Conservation (phyloP, 2,329 filamentous ascomycete genomes). For the Cladophialophora psammophila region DNA sequence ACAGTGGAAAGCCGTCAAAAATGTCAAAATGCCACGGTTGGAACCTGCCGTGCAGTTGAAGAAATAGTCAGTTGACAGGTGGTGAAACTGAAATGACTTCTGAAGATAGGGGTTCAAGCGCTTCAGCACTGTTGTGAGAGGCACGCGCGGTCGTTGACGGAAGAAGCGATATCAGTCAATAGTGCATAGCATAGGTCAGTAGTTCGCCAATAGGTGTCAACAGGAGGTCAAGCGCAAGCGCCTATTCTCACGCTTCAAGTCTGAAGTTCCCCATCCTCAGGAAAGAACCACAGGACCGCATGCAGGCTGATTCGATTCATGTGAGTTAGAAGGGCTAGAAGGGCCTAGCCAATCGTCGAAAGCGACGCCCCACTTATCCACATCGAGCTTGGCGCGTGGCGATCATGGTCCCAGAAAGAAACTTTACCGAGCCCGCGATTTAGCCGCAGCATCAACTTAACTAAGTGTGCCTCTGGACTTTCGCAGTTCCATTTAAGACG, state of each 20-base stretch:
- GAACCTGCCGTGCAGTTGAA: conserved; percentile 18
- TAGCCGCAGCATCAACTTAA: background rate
- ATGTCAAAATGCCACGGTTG: conserved; percentile 12
- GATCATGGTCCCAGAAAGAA: background rate
- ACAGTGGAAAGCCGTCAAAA: conserved; percentile 6
- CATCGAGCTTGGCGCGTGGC: background rate
- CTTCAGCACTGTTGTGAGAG: conserved; percentile 19
- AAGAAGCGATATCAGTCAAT: conserved; percentile 26
- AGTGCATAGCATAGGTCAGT: conserved; percentile 29
- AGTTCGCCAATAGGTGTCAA: conserved; percentile 32
- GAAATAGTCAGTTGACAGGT: conserved; percentile 16
- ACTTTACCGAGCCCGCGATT: background rate
- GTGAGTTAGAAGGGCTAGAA: background rate
- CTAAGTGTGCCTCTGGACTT: background rate
- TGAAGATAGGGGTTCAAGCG: conserved; percentile 31
- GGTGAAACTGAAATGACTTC: conserved; percentile 24
- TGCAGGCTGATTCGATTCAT: conserved; percentile 12
- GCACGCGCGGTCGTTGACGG: conserved; percentile 20
- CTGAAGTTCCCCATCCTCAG: conserved; percentile 8
- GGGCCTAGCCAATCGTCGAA: background rate
- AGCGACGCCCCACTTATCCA: background rate
- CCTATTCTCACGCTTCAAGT: conserved; percentile 29
- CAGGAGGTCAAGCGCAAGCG: conserved; percentile 33
- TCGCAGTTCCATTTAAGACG: background rate
- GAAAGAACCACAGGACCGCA: background rate